Base-by-base conservation (phyloP, 148 eudicot genomes). In the Suaeda aralocaspica region DNA sequence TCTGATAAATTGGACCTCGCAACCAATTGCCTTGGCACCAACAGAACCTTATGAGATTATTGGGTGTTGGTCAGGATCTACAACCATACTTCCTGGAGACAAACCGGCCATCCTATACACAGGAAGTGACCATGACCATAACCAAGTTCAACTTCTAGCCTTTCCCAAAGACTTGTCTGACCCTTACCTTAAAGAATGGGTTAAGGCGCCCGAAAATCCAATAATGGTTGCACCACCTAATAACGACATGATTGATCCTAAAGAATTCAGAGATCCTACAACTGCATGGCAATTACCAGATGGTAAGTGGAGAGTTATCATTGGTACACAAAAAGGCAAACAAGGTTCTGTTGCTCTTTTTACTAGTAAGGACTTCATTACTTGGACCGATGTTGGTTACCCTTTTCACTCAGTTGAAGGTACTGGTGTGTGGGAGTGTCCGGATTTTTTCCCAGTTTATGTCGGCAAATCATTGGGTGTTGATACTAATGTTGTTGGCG, bases 51-150 rank as follows among this genome's bases (percentile, higher is more conserved):
- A 34, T 59, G 81, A 84, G 24, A 79, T 79, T 63, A 67, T 55
- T 9, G 75, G 87, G 4, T 76, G 81, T 59, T 79, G 79, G 82
- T 78, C 87, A 0, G 87, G 87, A 1, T 84, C 87, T 1, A 64
- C 61, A 33, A 84, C 81, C 19, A 70, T 75, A 28, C 77, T 75
- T 31, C 81, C 75, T 0, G 80, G 75, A 15, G 57, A 76, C 24
- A 76, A 66, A 66, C 82, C 80, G 1, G 76, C 68, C 25, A 82
- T 82, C 14, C 29, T 78, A 3, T 82, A 75, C 77, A 82, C 84
- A 0, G 79, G 84, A 33, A 0, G 9, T 4, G 66, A 64, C 55
- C 8, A 52, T 0, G 29, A 46, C 0, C 33, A 15, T 1, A 72
- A 39, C 28, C 68, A 82, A 65, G 69, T 71, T 62, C 83, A 79